Percentiles rank a stretch among this genome's conserved stretches.
Evolutionary conservation across 1,139 yeast species (phyloP).

Genomic region (Entelexis sorbosivorans): DNA sequence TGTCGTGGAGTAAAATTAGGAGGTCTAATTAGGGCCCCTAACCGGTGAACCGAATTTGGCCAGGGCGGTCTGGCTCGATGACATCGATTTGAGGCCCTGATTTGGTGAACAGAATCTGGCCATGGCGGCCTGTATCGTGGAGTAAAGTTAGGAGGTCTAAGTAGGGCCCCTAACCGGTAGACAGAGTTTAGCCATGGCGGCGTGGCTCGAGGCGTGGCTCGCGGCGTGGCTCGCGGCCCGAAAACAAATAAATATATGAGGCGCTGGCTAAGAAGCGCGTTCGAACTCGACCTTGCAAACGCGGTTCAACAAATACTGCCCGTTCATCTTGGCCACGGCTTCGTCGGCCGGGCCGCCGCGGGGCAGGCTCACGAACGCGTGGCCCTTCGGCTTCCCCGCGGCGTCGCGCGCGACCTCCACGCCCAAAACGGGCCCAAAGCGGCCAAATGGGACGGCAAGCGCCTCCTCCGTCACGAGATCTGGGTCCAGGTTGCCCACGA

Average conservation of each 20-base stretch:
- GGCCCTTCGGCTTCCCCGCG: constrained; percentile 46
- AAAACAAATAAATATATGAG: not conserved
- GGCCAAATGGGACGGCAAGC: constrained; percentile 49
- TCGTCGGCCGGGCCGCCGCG: constrained; percentile 60
- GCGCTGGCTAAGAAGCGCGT: constrained; percentile 29
- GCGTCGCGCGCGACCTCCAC: constrained; percentile 48
- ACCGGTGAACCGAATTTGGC: too few relatives aligned
- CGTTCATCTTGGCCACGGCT: constrained; percentile 62
- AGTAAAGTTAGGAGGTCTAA: too few relatives aligned
- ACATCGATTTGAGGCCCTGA: too few relatives aligned
- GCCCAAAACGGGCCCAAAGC: constrained; percentile 54
- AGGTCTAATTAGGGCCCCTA: too few relatives aligned
- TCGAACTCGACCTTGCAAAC: constrained; percentile 53
- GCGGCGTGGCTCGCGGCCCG: too few relatives aligned
- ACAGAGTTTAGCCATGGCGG: too few relatives aligned
- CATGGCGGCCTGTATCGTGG: too few relatives aligned
- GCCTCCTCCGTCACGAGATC: constrained; percentile 49
- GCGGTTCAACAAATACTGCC: constrained; percentile 57
- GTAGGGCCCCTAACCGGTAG: too few relatives aligned
- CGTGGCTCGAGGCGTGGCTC: too few relatives aligned
- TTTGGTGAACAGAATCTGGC: too few relatives aligned
- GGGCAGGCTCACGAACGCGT: constrained; percentile 53
- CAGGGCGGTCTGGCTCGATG: too few relatives aligned
- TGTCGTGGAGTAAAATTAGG: too few relatives aligned
- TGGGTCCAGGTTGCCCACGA: constrained; percentile 61